Evolutionary conservation across 2,329 filamentous ascomycete species (phyloP).

Genomic region (Fonsecaea multimorphosa): DNA sequence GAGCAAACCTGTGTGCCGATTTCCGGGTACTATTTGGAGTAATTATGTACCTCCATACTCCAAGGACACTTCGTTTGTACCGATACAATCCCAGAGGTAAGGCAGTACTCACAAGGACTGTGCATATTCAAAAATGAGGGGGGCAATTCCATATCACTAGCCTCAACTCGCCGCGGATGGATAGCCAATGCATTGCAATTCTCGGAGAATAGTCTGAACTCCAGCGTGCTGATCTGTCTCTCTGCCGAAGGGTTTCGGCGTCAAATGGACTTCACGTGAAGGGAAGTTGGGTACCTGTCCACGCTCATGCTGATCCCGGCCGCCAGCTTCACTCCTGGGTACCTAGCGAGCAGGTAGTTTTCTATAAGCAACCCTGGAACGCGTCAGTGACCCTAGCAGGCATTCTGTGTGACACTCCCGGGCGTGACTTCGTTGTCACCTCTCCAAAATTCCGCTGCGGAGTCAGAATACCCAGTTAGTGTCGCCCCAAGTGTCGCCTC

Average conservation of each 20-base stretch:
- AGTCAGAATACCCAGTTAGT: not conserved
- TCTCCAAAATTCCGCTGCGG: not conserved
- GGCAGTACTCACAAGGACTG: not conserved
- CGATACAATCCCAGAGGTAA: not conserved
- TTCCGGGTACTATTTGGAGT: constrained; percentile 12
- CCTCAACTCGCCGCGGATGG: constrained; percentile 2
- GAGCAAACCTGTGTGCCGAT: constrained; percentile 20
- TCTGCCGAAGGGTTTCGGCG: not conserved
- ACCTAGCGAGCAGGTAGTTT: too few relatives aligned
- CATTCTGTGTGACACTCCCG: not conserved
- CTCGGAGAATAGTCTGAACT: constrained; percentile 5
- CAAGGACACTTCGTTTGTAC: not conserved
- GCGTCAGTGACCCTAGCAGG: not conserved
- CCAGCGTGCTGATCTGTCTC: constrained; percentile 22
- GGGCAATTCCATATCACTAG: constrained; percentile 1
- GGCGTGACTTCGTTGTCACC: not conserved
- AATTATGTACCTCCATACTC: not conserved
- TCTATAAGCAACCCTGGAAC: not conserved
- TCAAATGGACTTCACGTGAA: not conserved
- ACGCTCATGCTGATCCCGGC: constrained; percentile 9
- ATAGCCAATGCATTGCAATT: constrained; percentile 9
- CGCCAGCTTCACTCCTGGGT: too few relatives aligned
- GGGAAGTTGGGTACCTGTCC: not conserved
- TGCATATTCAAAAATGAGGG: not conserved
- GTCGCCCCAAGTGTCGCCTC: not conserved